Conservation (phyloP, 2,329 filamentous ascomycete genomes). For the Cladosporium sp. region DNA sequence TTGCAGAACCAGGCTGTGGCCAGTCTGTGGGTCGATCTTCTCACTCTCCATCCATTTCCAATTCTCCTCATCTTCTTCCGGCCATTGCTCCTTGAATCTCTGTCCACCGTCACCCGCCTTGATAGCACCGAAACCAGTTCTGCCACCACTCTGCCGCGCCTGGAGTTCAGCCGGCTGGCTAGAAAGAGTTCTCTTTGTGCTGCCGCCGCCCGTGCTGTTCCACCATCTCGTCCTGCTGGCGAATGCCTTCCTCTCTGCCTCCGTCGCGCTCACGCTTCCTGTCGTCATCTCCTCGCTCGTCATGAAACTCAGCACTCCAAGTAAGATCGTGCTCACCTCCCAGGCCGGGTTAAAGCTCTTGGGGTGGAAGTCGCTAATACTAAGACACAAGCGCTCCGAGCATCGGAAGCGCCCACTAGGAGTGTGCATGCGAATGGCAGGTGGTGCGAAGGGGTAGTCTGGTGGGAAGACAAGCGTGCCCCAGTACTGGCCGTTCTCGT, state of each 20-base stretch:
- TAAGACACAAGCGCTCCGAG: constrained; percentile 86
- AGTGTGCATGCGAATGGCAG: constrained; percentile 98
- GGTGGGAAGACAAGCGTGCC: constrained; percentile 92
- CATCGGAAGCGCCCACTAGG: constrained; percentile 94
- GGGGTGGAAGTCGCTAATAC: constrained; percentile 96
- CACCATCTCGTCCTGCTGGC: constrained; percentile 85
- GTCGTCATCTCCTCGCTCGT: constrained; percentile 99
- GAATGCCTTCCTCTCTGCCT: constrained; percentile 74
- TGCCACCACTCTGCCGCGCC: constrained; percentile 46
- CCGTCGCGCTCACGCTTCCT: constrained; percentile 75
- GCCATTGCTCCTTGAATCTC: constrained; percentile 88
- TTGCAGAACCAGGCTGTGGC: constrained; percentile 42
- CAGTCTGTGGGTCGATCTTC: constrained; percentile 75
- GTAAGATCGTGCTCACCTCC: constrained; percentile 96
- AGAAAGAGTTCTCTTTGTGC: constrained; percentile 53
- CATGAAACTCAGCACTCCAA: constrained; percentile 95
- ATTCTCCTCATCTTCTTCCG: constrained; percentile 85
- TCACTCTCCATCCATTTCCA: constrained; percentile 87
- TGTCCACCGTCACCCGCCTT: constrained; percentile 89
- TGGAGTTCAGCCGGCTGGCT: constrained; percentile 30
- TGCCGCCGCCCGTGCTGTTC: constrained; percentile 91
- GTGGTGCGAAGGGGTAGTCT: constrained; percentile 95
- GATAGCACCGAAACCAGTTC: constrained; percentile 72
- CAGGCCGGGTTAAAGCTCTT: constrained; percentile 98
- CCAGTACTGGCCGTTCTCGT: constrained; percentile 96